These are phyloP conservation scores for Phialophora tarda DNA, from an alignment of 2,329 filamentous ascomycete genomes.

Conservation along the genomic window DNA sequence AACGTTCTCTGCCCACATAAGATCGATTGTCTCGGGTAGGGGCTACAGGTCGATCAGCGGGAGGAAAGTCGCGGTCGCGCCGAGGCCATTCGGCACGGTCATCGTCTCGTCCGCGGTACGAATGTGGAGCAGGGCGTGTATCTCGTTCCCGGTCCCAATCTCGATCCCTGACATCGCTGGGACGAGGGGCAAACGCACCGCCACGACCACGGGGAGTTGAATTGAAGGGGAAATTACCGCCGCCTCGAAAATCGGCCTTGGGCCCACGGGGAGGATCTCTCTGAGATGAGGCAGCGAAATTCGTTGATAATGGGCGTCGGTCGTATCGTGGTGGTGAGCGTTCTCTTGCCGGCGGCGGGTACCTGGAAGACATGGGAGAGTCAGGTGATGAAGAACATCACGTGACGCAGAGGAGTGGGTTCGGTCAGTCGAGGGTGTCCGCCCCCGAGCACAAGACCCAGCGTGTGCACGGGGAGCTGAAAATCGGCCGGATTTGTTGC, in stretches of 20 bases:
- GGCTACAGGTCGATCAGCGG: conserved; percentile 43
- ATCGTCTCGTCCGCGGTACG: conserved; percentile 47
- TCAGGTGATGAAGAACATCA: conserved; percentile 53
- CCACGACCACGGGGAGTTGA: conserved; percentile 56
- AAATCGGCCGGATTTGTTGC: conserved; percentile 9
- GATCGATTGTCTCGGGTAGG: conserved; percentile 49
- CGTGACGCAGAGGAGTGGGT: conserved; percentile 56
- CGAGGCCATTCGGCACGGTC: conserved; percentile 53
- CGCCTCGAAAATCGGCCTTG: conserved; percentile 72
- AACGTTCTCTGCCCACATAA: conserved; percentile 54
- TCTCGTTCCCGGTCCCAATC: conserved; percentile 51
- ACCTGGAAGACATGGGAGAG: conserved; percentile 48
- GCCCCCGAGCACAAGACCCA: conserved; percentile 8
- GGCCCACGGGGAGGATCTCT: conserved; percentile 81
- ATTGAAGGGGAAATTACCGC: conserved; percentile 43
- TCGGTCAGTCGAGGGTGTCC: neutral
- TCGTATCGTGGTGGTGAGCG: conserved; percentile 73
- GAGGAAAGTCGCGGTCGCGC: conserved; percentile 55
- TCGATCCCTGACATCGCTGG: conserved; percentile 56
- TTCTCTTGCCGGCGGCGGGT: conserved; percentile 69
- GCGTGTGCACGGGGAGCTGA: conserved; percentile 1
- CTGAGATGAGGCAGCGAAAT: conserved; percentile 43
- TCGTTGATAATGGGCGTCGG: conserved; percentile 70
- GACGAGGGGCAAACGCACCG: conserved; percentile 59
- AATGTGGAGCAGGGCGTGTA: conserved; percentile 45